phyloP scores from a whole-genome alignment of 2,329 filamentous ascomycete species.

The Simplicillium aogashimaense region DNA sequence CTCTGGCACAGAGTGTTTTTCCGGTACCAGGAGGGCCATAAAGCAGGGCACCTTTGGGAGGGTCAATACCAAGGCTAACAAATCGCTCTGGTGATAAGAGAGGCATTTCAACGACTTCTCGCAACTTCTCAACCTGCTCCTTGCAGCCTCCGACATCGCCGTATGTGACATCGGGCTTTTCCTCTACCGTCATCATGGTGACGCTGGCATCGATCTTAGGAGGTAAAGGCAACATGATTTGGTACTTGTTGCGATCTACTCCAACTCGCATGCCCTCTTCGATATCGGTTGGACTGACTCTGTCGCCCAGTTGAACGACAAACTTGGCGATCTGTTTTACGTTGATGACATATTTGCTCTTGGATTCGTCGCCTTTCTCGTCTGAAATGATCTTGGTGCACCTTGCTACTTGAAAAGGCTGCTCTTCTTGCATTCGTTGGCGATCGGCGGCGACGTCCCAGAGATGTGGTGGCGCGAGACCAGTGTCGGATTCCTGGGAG shows the following conservation, averaged over 20 bases:
- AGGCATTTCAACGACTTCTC: conserved; percentile 98
- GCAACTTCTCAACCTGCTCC: conserved; percentile 97
- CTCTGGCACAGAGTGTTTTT: conserved; percentile 95
- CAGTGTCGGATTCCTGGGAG: conserved; percentile 89
- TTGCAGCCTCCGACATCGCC: conserved; percentile 98
- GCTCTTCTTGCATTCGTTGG: conserved; percentile 97
- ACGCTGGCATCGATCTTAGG: conserved; percentile 98
- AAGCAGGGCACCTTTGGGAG: conserved; percentile 90
- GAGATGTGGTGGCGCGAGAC: conserved; percentile 92
- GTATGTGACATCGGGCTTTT: conserved; percentile 98
- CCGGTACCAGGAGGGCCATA: conserved; percentile 98
- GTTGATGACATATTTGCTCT: conserved; percentile 99
- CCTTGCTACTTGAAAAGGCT: conserved; percentile 90
- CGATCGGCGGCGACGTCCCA: conserved; percentile 98
- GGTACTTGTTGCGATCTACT: conserved; percentile 98
- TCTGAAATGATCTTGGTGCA: conserved; percentile 99
- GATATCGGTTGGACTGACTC: conserved; percentile 96
- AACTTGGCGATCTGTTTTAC: conserved; percentile 99
- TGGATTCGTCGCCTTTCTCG: conserved; percentile 83
- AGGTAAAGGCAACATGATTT: conserved; percentile 90
- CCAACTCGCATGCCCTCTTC: conserved; percentile 98
- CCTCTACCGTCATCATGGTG: conserved; percentile 99
- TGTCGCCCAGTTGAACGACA: conserved; percentile 92
- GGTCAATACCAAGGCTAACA: conserved; percentile 97
- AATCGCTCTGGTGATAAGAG: conserved; percentile 93